Evolutionary conservation across 1,139 yeast genomes (phyloP), one percentile per base, ranked within the genome.

Genomic region (Nakaseomyces delphensis): DNA sequence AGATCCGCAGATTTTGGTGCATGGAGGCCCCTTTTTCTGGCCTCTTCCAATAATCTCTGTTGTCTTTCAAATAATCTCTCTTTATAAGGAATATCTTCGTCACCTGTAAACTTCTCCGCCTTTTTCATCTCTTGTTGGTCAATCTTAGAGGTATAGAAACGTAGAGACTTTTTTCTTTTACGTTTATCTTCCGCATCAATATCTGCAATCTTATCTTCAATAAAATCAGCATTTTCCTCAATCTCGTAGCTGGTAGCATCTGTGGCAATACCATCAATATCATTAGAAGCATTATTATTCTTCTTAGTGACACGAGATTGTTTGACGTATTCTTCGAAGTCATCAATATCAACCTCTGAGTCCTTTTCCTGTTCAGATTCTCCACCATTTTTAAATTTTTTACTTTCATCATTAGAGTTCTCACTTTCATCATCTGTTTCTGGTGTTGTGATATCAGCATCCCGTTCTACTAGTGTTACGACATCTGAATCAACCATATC

Each of bases 141-240:
- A 63, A 91, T 89, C 66, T 89, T 91, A 47, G 97, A 84, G 1
- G 98, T 91, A 71, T 91, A 91, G 78, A 91, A 93, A 53, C 97
- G 79, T 55, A 91, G 76, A 1, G 95, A 76, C 63, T 78, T 80
- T 69, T 83, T 85, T 57, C 95, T 80, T 36, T 79, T 77, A 45
- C 73, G 75, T 62, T 91, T 87, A 43, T 89, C 98, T 59, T 86
- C 95, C 48, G 76, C 73, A 61, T 91, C 97, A 40, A 86, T 79
- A 27, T 81, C 91, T 41, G 82, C 85, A 35, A 76, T 68, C 14
- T 74, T 74, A 31, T 77, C 68, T 60, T 84, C 95, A 11, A 76
- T 69, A 55, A 69, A 80, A 59, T 84, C 93, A 4, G 18, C 27
- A 15, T 33, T 33, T 3, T 33, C 37, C 10, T 33, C 37, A 41